A percentile compares a stretch with the other conserved stretches of the same genome.
Conservation (phyloP, 768 basidiomycete genomes). For the Mycena crocata region DNA sequence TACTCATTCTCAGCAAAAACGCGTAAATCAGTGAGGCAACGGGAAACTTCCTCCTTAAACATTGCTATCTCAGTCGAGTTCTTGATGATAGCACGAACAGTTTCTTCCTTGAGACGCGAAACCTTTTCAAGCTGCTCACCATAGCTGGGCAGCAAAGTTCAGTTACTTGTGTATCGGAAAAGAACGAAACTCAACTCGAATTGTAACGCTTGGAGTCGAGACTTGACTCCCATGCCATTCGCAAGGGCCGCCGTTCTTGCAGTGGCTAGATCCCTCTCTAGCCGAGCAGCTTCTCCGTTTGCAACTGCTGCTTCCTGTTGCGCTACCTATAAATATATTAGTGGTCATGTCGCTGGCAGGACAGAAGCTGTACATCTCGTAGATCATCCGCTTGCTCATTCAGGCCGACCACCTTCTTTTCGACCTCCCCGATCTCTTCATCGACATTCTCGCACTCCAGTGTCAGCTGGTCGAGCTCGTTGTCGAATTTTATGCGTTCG, state of each 20-base stretch:
- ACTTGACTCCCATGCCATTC: constrained; percentile 86
- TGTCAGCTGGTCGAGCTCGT: constrained; percentile 83
- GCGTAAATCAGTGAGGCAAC: constrained; percentile 73
- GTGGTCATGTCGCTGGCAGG: neutral
- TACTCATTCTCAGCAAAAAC: constrained; percentile 70
- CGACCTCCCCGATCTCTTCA: constrained; percentile 78
- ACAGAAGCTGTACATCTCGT: constrained; percentile 71
- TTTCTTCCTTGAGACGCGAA: constrained; percentile 80
- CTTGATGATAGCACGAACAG: constrained; percentile 83
- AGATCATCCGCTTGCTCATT: constrained; percentile 85
- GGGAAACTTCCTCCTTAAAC: constrained; percentile 84
- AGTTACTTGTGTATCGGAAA: neutral
- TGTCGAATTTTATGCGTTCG: constrained; percentile 82
- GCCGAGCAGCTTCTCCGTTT: constrained; percentile 70
- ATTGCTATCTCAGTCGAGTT: constrained; percentile 85
- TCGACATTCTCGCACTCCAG: constrained; percentile 85
- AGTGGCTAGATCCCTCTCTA: constrained; percentile 79
- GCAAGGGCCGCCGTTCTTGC: constrained; percentile 82
- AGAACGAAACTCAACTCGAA: constrained; percentile 67
- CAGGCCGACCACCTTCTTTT: constrained; percentile 76
- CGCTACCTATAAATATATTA: constrained; percentile 63
- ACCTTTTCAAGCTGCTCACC: constrained; percentile 85
- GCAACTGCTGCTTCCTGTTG: constrained; percentile 80
- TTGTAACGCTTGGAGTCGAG: constrained; percentile 78
- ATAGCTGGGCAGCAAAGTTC: constrained; percentile 58